Conservation (phyloP, 148 eudicot genomes). For the Dianthus caryophyllus region DNA sequence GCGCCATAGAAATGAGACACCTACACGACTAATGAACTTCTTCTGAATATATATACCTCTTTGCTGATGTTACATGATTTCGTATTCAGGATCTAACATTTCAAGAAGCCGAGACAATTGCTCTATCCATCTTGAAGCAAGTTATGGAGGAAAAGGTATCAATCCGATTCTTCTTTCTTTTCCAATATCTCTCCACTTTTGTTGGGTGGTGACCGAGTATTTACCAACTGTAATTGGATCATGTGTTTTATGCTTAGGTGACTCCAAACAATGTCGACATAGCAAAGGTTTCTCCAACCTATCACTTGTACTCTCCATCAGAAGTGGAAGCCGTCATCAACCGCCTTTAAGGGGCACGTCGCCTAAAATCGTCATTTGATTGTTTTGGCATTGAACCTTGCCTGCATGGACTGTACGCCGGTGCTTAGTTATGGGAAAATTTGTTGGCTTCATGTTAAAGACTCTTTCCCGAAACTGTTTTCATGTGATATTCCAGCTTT, state of each 20-base stretch:
- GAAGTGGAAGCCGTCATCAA: constrained; percentile 89
- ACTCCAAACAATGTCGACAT: constrained; percentile 98
- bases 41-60: no score
- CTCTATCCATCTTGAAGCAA: constrained; percentile 95
- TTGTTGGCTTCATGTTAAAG: not conserved
- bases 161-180: not conserved
- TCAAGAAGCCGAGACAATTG: constrained; percentile 88
- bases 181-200: not conserved
- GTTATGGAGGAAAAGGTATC: constrained; percentile 98
- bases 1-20: no score
- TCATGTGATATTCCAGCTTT: constrained; percentile 4
- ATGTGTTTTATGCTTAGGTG: constrained; percentile 47
- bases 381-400: not conserved
- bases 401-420: not conserved
- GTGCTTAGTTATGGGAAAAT: not conserved
- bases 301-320: constrained; percentile 85
- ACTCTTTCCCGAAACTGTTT: not conserved
- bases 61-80: constrained; percentile 10
- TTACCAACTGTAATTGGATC: not conserved
- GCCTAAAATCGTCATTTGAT: not conserved
- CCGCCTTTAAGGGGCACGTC: constrained; percentile 50
- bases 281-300: constrained; percentile 86
- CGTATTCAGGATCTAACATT: constrained; percentile 66
- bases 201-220: not conserved
- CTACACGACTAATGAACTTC: no score